phyloP scores from a whole-genome alignment of 1,284 basidiomycete species.

The Tilletia horrida region DNA sequence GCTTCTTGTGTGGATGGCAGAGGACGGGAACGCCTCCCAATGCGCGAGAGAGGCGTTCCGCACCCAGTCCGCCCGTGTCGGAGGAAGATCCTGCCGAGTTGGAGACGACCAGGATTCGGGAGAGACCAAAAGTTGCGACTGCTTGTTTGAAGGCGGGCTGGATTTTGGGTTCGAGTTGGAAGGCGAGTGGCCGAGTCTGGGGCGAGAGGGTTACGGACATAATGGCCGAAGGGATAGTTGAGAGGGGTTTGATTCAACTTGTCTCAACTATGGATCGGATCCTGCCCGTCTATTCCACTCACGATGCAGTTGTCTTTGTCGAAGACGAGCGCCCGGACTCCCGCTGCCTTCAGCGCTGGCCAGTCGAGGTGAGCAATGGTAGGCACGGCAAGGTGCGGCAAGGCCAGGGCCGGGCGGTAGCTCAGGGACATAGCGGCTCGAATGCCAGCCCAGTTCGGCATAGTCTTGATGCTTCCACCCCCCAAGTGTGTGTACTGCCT shows the following conservation, averaged over 20 bases:
- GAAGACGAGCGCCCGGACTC: slow-evolving; percentile 82
- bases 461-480: not conserved
- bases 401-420: slow-evolving; percentile 7
- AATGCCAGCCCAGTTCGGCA: slow-evolving; percentile 15
- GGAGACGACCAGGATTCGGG: slow-evolving; percentile 82
- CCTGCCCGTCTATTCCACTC: slow-evolving; percentile 44
- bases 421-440: not conserved
- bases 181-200: slow-evolving; percentile 2
- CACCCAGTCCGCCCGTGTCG: slow-evolving; percentile 61
- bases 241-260: too few relatives aligned
- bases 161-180: slow-evolving; percentile 25
- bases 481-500: not conserved
- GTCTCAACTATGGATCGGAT: too few relatives aligned
- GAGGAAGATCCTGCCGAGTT: slow-evolving; percentile 82
- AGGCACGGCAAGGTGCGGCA: slow-evolving; percentile 8
- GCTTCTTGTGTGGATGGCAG: slow-evolving; percentile 72
- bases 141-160: slow-evolving; percentile 77
- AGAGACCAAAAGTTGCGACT: slow-evolving; percentile 68
- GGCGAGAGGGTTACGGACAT: slow-evolving; percentile 21
- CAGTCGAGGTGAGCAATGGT: slow-evolving; percentile 87
- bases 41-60: slow-evolving; percentile 75
- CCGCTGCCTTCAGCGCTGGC: slow-evolving; percentile 68
- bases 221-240: too few relatives aligned
- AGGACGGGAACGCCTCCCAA: slow-evolving; percentile 75
- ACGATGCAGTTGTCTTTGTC: slow-evolving; percentile 98